These are phyloP conservation scores for Rhododendron ferrugineum DNA, from an alignment of 148 eudicot genomes.

Conservation along the genomic window DNA sequence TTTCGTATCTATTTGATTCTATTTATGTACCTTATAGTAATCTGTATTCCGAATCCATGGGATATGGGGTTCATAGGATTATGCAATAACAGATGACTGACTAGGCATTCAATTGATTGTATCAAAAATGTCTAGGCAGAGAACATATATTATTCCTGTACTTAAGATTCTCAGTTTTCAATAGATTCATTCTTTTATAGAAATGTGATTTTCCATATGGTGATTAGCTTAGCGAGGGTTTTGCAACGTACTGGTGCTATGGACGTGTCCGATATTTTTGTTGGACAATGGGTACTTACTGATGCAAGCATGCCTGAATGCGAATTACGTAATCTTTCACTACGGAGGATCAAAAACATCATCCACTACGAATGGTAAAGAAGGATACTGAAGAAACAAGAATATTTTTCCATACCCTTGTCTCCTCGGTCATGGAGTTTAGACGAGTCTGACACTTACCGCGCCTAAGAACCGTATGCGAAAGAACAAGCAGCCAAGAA, in stretches of 20 bases:
- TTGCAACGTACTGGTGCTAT: not conserved
- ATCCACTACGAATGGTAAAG: too few species aligned
- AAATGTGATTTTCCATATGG: not conserved
- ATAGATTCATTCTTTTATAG: not conserved
- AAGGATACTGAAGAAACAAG: not conserved
- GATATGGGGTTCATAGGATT: constrained; percentile 2
- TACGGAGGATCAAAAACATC: not conserved
- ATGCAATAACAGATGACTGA: constrained; percentile 1
- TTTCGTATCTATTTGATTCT: not conserved
- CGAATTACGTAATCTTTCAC: not conserved
- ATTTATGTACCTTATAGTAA: not conserved
- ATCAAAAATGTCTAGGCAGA: not conserved
- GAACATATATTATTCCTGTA: not conserved
- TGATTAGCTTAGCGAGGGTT: not conserved
- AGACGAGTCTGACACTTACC: not conserved
- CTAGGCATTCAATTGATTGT: not conserved
- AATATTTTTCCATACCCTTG: not conserved
- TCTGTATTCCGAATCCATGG: not conserved
- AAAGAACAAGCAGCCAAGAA: not conserved
- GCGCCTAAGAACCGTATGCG: not conserved
- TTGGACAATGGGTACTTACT: not conserved
- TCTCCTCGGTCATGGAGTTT: not conserved
- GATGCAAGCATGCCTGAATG: not conserved
- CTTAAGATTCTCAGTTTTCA: not conserved
- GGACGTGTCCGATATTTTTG: not conserved